These are phyloP conservation scores for Aphanomyces cochlioides DNA, from an alignment of 352 stramenopile genomes.

Conservation along the genomic window DNA sequence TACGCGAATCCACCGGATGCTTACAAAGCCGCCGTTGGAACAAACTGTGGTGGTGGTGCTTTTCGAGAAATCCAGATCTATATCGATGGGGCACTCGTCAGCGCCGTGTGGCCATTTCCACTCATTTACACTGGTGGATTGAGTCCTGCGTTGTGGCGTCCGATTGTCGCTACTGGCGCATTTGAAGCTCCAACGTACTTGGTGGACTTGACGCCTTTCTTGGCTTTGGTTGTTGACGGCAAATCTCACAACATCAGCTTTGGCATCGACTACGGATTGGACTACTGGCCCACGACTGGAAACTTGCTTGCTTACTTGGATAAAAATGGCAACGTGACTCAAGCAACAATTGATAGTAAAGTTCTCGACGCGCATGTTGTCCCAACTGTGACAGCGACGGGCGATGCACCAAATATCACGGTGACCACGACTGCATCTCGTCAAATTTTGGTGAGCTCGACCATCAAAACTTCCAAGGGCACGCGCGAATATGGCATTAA, in stretches of 20 bases:
- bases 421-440: conserved; percentile 46
- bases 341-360: conserved; percentile 41
- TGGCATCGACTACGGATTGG: conserved; percentile 55
- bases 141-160: conserved; percentile 74
- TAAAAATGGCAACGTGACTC: conserved; percentile 38
- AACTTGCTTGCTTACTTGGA: conserved; percentile 62
- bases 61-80: conserved; percentile 72
- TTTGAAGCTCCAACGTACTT: conserved; percentile 75
- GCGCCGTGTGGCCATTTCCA: conserved; percentile 66
- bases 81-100: conserved; percentile 56
- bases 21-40: conserved; percentile 33
- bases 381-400: conserved; percentile 29
- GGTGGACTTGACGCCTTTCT: conserved; percentile 47
- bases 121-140: conserved; percentile 73
- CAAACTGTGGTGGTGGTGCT: conserved; percentile 43
- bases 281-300: conserved; percentile 65
- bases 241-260: conserved; percentile 55
- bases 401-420: conserved; percentile 39
- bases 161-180: conserved; percentile 60
- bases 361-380: conserved; percentile 35
- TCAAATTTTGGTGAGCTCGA: conserved; percentile 43
- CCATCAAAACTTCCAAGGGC: conserved; percentile 56
- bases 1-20: conserved; percentile 58
- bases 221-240: conserved; percentile 53
- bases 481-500: conserved; percentile 50